Base-by-base conservation (phyloP, 768 basidiomycete species). In the Sistotremastrum niveocremeum region DNA sequence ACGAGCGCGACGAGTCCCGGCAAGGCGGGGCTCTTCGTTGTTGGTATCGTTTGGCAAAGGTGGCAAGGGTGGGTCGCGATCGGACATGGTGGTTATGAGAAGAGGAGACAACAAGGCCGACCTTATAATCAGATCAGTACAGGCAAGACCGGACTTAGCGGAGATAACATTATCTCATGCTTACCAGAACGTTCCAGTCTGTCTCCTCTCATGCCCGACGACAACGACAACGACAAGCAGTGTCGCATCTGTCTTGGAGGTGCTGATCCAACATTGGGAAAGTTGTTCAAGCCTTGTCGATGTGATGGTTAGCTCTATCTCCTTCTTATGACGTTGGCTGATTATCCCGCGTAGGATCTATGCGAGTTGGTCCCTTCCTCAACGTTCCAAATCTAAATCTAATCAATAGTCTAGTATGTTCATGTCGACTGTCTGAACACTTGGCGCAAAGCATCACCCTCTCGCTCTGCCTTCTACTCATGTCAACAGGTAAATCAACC, bases 221-320 rank as follows among this genome's bases (percentile, higher is more conserved):
- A n/a, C 7, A 30, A 35, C 20, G 49, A 53, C 30, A 54, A 72
- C 43, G 76, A 77, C 55, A 81, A 73, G 55, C 82, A 84, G 57
- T 91, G 89, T 56, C 72, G 89, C 45, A 93, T 93, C 40, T 93
- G 89, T 58, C 68, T 88, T 30, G 81, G 83, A 36, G 79, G 83
- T 4, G 60, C 65, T 7, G 72, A 74, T 39, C 57, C 52, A 0
- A 69, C 73, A 29, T 65, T 82, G 37, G 89, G 89, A 2, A 74
- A 79, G 45, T 73, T 91, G 52, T 87, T 93, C 52, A 76, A 80
- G 32, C 89, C 89, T 4, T 86, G 84, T 52, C 48, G 57, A 29
- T 64, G 63, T 37, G 51, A 54, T 31, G 63, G 63, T 8, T 55
- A 55, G 39, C 59, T 64, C 54, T 39, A 54, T 55, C 39, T 59